A percentile compares a stretch with the other conserved stretches of the same genome.
phyloP scores from a whole-genome alignment of 169 alveolate genomes.

The Fabrea salina region DNA sequence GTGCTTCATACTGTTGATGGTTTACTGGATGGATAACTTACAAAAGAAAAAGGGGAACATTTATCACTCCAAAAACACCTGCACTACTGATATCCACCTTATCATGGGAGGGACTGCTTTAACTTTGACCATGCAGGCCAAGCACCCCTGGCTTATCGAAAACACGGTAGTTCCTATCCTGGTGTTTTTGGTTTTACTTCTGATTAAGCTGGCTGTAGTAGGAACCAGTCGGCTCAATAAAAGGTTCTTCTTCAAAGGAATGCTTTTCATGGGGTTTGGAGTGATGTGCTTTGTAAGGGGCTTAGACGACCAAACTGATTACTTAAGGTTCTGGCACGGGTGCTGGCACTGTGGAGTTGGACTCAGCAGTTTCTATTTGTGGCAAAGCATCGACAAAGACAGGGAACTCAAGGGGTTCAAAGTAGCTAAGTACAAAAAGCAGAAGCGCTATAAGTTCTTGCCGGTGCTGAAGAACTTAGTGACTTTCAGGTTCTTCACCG shows the following conservation, averaged over 20 bases:
- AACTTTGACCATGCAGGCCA: conserved; percentile 4
- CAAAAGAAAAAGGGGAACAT: neutral
- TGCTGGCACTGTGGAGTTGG: neutral
- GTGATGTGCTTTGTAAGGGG: neutral
- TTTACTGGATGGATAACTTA: conserved; percentile 1
- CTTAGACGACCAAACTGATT: neutral
- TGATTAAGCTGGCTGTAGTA: no score
- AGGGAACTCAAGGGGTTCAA: neutral
- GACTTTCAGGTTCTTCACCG: no score
- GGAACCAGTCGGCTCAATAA: neutral
- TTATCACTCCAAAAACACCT: neutral
- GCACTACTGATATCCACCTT: neutral
- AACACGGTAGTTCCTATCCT: conserved; percentile 13
- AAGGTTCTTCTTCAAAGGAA: neutral
- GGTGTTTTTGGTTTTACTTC: neutral
- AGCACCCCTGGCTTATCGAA: conserved; percentile 25
- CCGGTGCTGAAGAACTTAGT: neutral
- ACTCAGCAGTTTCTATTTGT: neutral
- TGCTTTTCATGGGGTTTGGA: neutral
- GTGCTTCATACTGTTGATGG: neutral
- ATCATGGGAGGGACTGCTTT: neutral
- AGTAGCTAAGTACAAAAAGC: neutral
- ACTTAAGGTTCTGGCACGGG: neutral
- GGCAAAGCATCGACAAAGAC: conserved; percentile 2
- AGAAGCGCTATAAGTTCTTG: neutral